Evolutionary conservation across 176 grass and related monocot species (phyloP).

Genomic region (Poa pratensis): DNA sequence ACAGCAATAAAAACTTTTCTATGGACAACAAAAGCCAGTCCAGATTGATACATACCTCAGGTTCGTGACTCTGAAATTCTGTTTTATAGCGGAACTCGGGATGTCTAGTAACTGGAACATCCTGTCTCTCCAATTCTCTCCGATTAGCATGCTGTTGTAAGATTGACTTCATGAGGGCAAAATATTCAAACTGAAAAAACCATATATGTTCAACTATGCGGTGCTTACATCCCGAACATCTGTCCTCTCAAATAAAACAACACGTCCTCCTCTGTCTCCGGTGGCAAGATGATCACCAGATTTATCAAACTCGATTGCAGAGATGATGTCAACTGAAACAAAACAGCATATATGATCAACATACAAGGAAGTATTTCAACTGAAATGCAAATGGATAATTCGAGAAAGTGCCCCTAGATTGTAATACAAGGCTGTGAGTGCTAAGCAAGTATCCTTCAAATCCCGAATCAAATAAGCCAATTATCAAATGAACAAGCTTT

Average conservation of each 20-base stretch:
- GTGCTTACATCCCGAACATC: slow-evolving; percentile 72
- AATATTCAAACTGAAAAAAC: slow-evolving; percentile 36
- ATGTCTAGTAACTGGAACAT: slow-evolving; percentile 64
- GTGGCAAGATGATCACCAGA: slow-evolving; percentile 95
- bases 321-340: slow-evolving; percentile 88
- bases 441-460: slow-evolving; percentile 19
- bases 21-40: not conserved
- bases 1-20: not conserved
- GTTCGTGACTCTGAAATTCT: slow-evolving; percentile 94
- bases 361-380: slow-evolving; percentile 27
- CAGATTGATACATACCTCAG: slow-evolving; percentile 59
- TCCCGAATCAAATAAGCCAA: slow-evolving; percentile 2
- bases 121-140: slow-evolving; percentile 88
- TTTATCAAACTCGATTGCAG: slow-evolving; percentile 94
- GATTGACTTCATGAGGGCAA: slow-evolving; percentile 38
- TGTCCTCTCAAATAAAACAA: slow-evolving; percentile 92
- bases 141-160: slow-evolving; percentile 55
- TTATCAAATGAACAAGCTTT: slow-evolving; percentile 12
- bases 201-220: slow-evolving; percentile 30
- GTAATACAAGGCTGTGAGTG: slow-evolving; percentile 13
- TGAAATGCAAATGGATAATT: slow-evolving; percentile 25
- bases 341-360: slow-evolving; percentile 43
- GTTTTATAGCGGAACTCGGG: slow-evolving; percentile 90
- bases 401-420: slow-evolving; percentile 32
- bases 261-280: slow-evolving; percentile 88